phyloP scores from a whole-genome alignment of 345 rosid genomes.

The Eucalyptus fibrosa region DNA sequence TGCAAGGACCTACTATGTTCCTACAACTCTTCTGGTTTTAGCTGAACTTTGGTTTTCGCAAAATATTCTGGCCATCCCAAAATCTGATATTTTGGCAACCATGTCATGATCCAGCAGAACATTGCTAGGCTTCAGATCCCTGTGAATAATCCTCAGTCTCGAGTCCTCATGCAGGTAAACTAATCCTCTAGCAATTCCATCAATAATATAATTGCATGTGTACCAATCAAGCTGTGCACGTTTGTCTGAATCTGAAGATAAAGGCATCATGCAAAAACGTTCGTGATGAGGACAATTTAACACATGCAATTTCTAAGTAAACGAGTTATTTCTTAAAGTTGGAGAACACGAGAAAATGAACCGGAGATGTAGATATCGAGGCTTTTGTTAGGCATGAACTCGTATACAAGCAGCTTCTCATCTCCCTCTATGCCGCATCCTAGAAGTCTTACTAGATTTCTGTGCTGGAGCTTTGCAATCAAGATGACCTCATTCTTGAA shows the following conservation, averaged over 20 bases:
- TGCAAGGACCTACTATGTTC: slow-evolving; percentile 12
- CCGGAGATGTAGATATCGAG: slow-evolving; percentile 26
- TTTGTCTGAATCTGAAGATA: slow-evolving; percentile 7
- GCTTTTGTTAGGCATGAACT: slow-evolving; percentile 26
- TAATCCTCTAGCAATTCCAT: slow-evolving; percentile 27
- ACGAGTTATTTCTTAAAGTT: background rate
- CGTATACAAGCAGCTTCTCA: slow-evolving; percentile 24
- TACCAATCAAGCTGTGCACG: slow-evolving; percentile 19
- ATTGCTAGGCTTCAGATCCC: slow-evolving; percentile 33
- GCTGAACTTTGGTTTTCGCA: background rate
- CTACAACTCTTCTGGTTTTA: slow-evolving; percentile 5
- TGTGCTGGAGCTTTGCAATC: slow-evolving; percentile 24
- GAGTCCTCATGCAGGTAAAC: slow-evolving; percentile 44
- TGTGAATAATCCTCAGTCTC: slow-evolving; percentile 22
- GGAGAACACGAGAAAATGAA: background rate
- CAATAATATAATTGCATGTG: slow-evolving; percentile 8
- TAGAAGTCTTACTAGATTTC: slow-evolving; percentile 25
- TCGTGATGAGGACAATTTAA: background rate
- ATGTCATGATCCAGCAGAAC: slow-evolving; percentile 21
- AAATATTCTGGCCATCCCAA: slow-evolving; percentile 31
- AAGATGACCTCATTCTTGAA: slow-evolving; percentile 26
- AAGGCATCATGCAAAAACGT: background rate
- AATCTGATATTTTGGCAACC: slow-evolving; percentile 39
- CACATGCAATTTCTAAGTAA: background rate
- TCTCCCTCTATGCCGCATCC: slow-evolving; percentile 15